Evolutionary conservation across 1,284 basidiomycete genomes (phyloP), one percentile per base, ranked within the genome.

Genomic region (Irpex sp.): DNA sequence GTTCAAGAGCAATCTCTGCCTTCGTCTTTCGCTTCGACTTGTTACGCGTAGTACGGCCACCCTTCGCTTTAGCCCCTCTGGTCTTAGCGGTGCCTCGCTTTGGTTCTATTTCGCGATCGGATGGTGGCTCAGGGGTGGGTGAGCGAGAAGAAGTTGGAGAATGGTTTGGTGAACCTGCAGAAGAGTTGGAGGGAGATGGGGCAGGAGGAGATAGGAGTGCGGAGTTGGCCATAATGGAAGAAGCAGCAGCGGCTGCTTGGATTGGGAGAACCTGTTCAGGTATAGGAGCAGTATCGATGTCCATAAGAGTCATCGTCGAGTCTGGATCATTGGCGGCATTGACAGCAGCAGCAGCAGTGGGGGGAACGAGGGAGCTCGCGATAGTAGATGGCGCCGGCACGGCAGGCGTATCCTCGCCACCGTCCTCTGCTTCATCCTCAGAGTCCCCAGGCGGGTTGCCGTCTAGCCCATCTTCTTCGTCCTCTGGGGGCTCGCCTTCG

Each of bases 141-240:
- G 80, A 80, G 48, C 79, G 75, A 10, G 80, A 77, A 0, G 77
- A 76, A 10, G 80, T 79, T 48, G 79, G 75, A 28, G 81, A 83
- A 0, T 75, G 59, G 28, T 63, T 69, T 4, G 75, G 76, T 6
- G 66, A 64, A 9, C 59, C 60, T 16, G 64, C 63, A 3, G 69
- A 69, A 5, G 72, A 71, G 9, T 69, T 65, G 16, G 77, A 73
- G 4, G 75, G 71, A 1, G 68, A 67, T 1, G 69, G 73, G 2
- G 75, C 73, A 14, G 76, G 69, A 1, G 75, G 74, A n/a, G 74
- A 73, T 23, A 82, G 68, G 54, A 81, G 71, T 19, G 72, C 68
- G 3, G 78, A 74, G n/a, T 78, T 78, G 2, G 79, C 81, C 78
- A 82, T 82, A 59, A 83, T 82, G 8, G 80, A 82, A 6, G 78